Evolutionary conservation across 2,329 filamentous ascomycete species (phyloP).

Genomic region (Stemphylium vesicarium): DNA sequence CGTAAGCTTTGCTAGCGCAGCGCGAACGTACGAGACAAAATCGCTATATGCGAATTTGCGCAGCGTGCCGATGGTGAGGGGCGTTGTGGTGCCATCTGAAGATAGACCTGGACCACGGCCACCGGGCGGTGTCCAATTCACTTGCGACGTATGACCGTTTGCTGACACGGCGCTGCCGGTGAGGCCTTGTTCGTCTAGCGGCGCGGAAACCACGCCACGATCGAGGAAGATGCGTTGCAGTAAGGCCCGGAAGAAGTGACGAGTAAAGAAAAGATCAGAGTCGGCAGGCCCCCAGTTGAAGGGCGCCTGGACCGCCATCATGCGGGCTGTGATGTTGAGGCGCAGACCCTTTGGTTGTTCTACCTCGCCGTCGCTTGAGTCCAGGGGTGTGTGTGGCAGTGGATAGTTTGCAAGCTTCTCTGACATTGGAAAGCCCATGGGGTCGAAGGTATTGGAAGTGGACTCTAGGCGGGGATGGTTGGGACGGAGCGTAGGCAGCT

Average conservation of each 20-base stretch:
- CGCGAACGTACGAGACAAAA: conserved; percentile 78
- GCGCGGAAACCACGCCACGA: conserved; percentile 72
- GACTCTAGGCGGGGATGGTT: conserved; percentile 71
- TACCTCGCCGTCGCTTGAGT: conserved; percentile 13
- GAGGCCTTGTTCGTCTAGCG: conserved; percentile 40
- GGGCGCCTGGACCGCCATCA: conserved; percentile 98
- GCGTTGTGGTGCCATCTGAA: conserved; percentile 66
- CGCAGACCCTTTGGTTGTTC: conserved; percentile 65
- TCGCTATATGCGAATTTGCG: conserved; percentile 79
- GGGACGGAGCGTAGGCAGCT: conserved; percentile 77
- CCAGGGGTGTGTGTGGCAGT: conserved; percentile 25
- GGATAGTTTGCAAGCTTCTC: conserved; percentile 64
- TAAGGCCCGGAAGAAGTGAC: conserved; percentile 90
- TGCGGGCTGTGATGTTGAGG: conserved; percentile 93
- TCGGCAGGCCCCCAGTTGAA: conserved; percentile 86
- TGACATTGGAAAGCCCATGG: conserved; percentile 94
- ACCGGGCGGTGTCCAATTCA: conserved; percentile 44
- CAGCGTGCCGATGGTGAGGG: conserved; percentile 86
- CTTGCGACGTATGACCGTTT: conserved; percentile 40
- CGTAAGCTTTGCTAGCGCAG: conserved; percentile 75
- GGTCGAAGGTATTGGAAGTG: conserved; percentile 77
- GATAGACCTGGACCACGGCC: conserved; percentile 58
- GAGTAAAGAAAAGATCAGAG: conserved; percentile 85
- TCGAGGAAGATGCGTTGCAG: conserved; percentile 94
- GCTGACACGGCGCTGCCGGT: conserved; percentile 49